Percentiles rank a stretch among this genome's conserved stretches.
Evolutionary conservation across 116 monocot species (phyloP).

Genomic region (Phalaenopsis hybrid): DNA sequence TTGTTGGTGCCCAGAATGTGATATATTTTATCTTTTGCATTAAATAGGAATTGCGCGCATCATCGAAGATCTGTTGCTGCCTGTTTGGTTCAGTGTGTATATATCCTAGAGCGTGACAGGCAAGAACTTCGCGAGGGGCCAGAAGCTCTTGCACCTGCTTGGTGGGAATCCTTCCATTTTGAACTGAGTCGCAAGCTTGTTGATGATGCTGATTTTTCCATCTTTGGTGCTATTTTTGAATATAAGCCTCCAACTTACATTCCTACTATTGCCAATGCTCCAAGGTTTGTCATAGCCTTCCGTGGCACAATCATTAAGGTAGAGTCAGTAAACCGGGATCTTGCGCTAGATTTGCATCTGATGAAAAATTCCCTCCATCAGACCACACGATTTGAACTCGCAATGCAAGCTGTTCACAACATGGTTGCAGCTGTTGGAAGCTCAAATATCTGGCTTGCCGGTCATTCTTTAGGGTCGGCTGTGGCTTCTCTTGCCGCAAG

Average conservation of each 20-base stretch:
- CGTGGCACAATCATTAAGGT: constrained; percentile 65
- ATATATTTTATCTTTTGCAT: not conserved
- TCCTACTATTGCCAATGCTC: constrained; percentile 25
- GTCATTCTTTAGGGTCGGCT: constrained; percentile 83
- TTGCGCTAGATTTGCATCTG: constrained; percentile 55
- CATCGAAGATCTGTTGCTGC: constrained; percentile 68
- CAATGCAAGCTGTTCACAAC: constrained; percentile 69
- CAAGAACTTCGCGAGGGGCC: constrained; percentile 39
- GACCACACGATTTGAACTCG: constrained; percentile 56
- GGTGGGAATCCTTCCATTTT: constrained; percentile 92
- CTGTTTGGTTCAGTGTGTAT: constrained; percentile 69
- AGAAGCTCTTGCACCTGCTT: constrained; percentile 62
- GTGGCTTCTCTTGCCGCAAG: constrained; percentile 59
- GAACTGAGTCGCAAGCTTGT: constrained; percentile 52
- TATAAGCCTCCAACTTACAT: constrained; percentile 27
- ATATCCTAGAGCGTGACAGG: constrained; percentile 75
- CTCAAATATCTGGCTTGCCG: constrained; percentile 70
- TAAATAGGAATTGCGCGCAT: constrained; percentile 45
- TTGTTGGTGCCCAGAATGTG: not conserved
- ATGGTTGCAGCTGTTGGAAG: constrained; percentile 33
- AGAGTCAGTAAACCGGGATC: constrained; percentile 47
- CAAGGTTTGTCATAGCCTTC: constrained; percentile 70
- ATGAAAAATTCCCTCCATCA: constrained; percentile 55
- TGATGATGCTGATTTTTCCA: constrained; percentile 72
- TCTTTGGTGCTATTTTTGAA: constrained; percentile 82